A percentile compares a stretch with the other conserved stretches of the same genome.
phyloP scores from a whole-genome alignment of 768 basidiomycete species.

The Pleurotus eryngii region DNA sequence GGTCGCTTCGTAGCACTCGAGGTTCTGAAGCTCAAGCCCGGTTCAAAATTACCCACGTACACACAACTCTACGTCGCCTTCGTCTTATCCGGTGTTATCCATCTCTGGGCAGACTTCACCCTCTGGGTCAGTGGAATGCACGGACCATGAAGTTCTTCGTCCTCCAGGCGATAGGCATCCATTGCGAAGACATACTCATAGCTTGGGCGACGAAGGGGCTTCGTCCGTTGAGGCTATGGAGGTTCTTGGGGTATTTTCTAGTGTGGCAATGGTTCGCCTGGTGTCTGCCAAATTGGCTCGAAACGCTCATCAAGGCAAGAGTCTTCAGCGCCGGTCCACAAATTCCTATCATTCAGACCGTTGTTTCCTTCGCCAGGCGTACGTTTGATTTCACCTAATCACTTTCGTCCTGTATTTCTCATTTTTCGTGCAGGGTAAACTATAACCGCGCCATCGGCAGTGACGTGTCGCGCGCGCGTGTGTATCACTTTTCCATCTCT shows the following conservation, averaged over 20 bases:
- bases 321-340: no score
- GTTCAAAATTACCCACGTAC: constrained; percentile 22
- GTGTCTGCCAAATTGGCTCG: neutral
- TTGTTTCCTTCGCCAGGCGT: no score
- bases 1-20: constrained; percentile 20
- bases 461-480: no score
- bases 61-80: constrained; percentile 32
- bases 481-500: no score
- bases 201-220: constrained; percentile 9
- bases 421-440: no score
- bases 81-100: constrained; percentile 28
- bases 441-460: no score
- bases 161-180: constrained; percentile 30
- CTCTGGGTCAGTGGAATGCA: constrained; percentile 19
- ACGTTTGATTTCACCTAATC: no score
- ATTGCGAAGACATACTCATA: constrained; percentile 20
- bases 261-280: constrained; percentile 21
- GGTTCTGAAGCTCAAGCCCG: constrained; percentile 21
- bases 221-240: constrained; percentile 4
- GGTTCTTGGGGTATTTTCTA: constrained; percentile 23
- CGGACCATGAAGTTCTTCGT: constrained; percentile 30
- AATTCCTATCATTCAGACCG: no score
- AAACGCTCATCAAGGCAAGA: neutral
- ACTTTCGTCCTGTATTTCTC: no score
- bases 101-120: constrained; percentile 29